These are phyloP conservation scores for Leucosporidium scottii DNA, from an alignment of 768 basidiomycete genomes.

Conservation along the genomic window DNA sequence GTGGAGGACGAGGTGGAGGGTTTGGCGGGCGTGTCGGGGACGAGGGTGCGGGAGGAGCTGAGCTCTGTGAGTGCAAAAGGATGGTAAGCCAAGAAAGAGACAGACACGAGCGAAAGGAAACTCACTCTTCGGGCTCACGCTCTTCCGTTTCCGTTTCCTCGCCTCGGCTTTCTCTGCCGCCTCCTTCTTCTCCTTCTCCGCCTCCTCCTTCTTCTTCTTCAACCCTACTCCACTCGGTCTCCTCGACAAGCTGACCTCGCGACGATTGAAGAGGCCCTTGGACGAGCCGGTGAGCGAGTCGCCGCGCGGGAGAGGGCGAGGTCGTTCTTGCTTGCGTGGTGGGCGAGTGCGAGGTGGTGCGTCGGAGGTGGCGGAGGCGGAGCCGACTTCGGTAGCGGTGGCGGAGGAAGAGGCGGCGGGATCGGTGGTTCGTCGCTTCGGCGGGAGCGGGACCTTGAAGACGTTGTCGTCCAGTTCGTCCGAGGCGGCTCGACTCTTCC, in stretches of 20 bases:
- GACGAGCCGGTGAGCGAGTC: constrained; percentile 1
- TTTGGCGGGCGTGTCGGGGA: constrained; percentile 29
- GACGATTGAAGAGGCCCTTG: constrained; percentile 13
- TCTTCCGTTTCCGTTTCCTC: constrained; percentile 21
- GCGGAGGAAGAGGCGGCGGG: too few species aligned
- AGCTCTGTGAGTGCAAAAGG: background rate
- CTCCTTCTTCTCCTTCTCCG: constrained; percentile 7
- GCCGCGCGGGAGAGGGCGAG: constrained; percentile 16
- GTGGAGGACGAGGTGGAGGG: background rate
- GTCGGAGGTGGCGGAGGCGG: too few species aligned
- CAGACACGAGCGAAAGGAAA: background rate
- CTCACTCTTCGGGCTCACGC: constrained; percentile 23
- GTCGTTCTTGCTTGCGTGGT: constrained; percentile 26
- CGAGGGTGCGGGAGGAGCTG: constrained; percentile 11
- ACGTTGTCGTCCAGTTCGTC: constrained; percentile 2
- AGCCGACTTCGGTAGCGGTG: too few species aligned
- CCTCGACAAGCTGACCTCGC: constrained; percentile 20
- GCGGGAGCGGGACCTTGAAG: constrained; percentile 25
- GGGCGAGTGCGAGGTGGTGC: background rate
- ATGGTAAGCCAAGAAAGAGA: background rate
- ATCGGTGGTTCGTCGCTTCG: background rate
- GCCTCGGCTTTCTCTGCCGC: background rate
- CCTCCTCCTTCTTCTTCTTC: constrained; percentile 11
- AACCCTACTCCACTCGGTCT: background rate
- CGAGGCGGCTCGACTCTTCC: background rate